A percentile compares a stretch with the other conserved stretches of the same genome.
phyloP scores from a whole-genome alignment of 768 basidiomycete genomes.

The Pholiota microspora region DNA sequence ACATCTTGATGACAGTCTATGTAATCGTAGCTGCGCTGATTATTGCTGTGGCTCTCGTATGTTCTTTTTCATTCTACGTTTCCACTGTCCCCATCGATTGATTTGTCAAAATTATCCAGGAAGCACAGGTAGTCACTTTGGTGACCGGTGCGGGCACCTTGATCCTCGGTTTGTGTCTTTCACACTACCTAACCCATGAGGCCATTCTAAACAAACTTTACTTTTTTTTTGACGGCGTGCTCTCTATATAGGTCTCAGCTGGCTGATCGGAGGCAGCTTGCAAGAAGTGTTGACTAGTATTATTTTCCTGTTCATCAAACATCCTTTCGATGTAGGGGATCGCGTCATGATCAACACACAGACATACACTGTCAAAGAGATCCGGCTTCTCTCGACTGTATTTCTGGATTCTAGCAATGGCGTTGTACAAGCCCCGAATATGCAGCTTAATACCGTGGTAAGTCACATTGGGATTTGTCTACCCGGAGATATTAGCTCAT shows the following conservation, averaged over 20 bases:
- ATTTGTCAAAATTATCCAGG: constrained; percentile 34
- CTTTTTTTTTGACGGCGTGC: constrained; percentile 1
- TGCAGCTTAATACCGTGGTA: constrained; percentile 54
- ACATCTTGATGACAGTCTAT: constrained; percentile 83
- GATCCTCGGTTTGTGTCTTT: constrained; percentile 38
- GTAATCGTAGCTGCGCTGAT: constrained; percentile 72
- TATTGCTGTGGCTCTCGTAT: constrained; percentile 75
- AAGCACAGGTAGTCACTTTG: constrained; percentile 69
- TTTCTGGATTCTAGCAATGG: constrained; percentile 61
- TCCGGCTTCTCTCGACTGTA: constrained; percentile 76
- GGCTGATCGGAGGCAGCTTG: constrained; percentile 82
- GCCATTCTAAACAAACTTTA: neutral
- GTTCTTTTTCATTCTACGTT: constrained; percentile 24
- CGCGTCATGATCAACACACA: constrained; percentile 52
- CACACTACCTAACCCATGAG: neutral
- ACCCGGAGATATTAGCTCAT: neutral
- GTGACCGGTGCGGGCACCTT: constrained; percentile 73
- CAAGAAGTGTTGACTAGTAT: constrained; percentile 82
- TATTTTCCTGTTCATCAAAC: constrained; percentile 90
- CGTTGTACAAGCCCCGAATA: constrained; percentile 73
- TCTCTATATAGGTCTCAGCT: constrained; percentile 60
- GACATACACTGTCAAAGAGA: constrained; percentile 82
- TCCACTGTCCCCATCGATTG: neutral
- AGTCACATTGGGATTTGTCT: constrained; percentile 9
- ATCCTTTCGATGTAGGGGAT: constrained; percentile 83